Base-by-base conservation (phyloP, 2,329 filamentous ascomycete species). In the Botrytis hyacinthi region DNA sequence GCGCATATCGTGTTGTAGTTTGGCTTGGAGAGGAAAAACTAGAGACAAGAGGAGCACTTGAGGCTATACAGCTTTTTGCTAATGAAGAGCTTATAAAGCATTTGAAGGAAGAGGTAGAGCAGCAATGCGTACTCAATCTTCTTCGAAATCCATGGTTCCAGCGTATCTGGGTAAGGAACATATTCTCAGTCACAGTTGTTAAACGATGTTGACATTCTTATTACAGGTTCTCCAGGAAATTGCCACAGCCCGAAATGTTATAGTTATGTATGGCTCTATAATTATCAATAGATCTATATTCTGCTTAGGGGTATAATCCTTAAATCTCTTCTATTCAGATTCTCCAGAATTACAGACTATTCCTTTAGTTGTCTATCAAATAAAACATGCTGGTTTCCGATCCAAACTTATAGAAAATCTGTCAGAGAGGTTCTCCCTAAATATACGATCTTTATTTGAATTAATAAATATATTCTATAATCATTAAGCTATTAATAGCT, bases 361-460 rank as follows among this genome's bases (percentile, higher is more conserved):
- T 26, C 46, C 22, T 26, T 48, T 9, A 48, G 4, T 48, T 26
- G 0, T 48, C 0, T 0, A 48, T 0, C 0, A 26, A 5, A 48
- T 51, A 51, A 22, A 26, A 4, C 4, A 10, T 0, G 10, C 46
- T 51, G 22, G 10, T 14, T 1, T 51, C 46, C 46, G 1, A 51
- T 4, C 46, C 3, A 51, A 51, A 51, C 5, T 26, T 0, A 26
- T 2, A 51, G 46, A 9, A 3, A 51, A 5, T 12, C 5, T 6
- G 9, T 0, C 0, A 14, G 46, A 51, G 3, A 51, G 0, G 1
- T 26, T 51, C 10, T 51, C 22, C 4, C 3, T 46, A 7, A 0
- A 46, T 0, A 65, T 40, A n/a, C n/a, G 20, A 7, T 20, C 40
- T 65, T 22, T 65, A 32, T 3, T 5, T 40, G 40, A 65, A n/a